Conservation (phyloP, 108 stramenopile species). For the Skeletonema tropicum region DNA sequence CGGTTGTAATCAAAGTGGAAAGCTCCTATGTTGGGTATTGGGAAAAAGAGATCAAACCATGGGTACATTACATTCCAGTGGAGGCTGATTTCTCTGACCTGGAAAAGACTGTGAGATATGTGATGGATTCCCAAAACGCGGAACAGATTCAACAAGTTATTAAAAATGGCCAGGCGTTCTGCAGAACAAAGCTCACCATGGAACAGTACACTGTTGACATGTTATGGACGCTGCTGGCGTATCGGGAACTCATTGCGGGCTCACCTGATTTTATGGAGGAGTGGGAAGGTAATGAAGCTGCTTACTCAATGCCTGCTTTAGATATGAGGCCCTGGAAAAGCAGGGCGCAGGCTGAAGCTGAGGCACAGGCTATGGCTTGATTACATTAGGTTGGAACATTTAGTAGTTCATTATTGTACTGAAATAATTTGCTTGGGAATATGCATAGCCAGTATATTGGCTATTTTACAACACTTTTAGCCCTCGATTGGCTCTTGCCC, state of each 20-base stretch:
- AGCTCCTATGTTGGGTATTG: conserved; percentile 48
- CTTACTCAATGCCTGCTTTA: conserved; percentile 27
- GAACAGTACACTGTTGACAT: conserved; percentile 36
- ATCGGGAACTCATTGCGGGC: conserved; percentile 19
- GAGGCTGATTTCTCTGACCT: conserved; percentile 41
- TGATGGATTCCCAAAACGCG: conserved; percentile 24
- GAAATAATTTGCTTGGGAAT: no score
- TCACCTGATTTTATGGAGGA: conserved; percentile 25
- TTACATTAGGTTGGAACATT: neutral
- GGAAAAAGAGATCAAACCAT: conserved; percentile 38
- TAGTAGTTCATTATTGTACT: no score
- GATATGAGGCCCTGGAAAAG: conserved; percentile 26
- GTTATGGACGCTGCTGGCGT: conserved; percentile 32
- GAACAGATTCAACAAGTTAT: conserved; percentile 37
- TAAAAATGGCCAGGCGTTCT: conserved; percentile 44
- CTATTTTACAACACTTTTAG: neutral
- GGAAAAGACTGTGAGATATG: conserved; percentile 31
- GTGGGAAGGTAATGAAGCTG: conserved; percentile 25
- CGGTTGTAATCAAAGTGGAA: conserved; percentile 54
- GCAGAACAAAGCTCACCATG: conserved; percentile 37
- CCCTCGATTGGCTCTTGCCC: conserved; percentile 25
- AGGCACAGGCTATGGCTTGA: neutral
- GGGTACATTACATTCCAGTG: conserved; percentile 55
- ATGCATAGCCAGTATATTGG: no score
- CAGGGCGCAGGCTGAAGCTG: neutral